Base-by-base conservation (phyloP, 805 yeast species). In the Nakazawaea wickerhamii region DNA sequence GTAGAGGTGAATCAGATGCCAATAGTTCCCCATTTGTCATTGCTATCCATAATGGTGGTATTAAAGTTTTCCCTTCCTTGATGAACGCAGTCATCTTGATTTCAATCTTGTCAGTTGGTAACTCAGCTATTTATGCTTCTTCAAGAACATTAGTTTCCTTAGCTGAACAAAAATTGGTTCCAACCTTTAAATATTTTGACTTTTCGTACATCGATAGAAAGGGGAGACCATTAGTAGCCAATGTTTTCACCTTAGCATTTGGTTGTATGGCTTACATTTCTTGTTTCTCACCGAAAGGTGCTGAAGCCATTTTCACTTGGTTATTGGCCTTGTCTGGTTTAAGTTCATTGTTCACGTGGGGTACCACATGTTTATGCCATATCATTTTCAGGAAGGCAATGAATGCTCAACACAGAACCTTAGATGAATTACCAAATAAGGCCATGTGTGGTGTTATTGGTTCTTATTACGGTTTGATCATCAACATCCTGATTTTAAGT, bases 111-210 rank as follows among this genome's bases (percentile, higher is more conserved):
- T 64, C 70, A 17, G 70, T 67, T 30, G 81, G 79, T 18, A 75
- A 75, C 38, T 70, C 79, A 4, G 73, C 79, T 0, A 76, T 75
- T n/a, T 76, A 69, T 54, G 81, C 78, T 8, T 67, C 77, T 22
- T 73, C 80, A 5, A 66, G 81, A 61, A 71, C 77, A 21, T 55
- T 73, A 40, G 70, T 71, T 25, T 65, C 76, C 1, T 60, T 73
- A 37, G 66, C 76, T 8, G 62, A 67, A 19, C 64, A 67, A 23
- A 70, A 70, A 17, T 59, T 66, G 48, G 75, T 75, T 14, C 79
- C 77, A 38, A 51, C 52, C 18, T 30, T 36, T 19, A 39, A 47
- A 13, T 44, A 38, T 17, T 59, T 61, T 36, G 45, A 59, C 44
- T 56, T 67, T 19, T 70, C 67, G 25, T 72, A 70, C 52, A 63